phyloP scores from a whole-genome alignment of 2,329 filamentous ascomycete genomes.

The Fusarium nelsonii region DNA sequence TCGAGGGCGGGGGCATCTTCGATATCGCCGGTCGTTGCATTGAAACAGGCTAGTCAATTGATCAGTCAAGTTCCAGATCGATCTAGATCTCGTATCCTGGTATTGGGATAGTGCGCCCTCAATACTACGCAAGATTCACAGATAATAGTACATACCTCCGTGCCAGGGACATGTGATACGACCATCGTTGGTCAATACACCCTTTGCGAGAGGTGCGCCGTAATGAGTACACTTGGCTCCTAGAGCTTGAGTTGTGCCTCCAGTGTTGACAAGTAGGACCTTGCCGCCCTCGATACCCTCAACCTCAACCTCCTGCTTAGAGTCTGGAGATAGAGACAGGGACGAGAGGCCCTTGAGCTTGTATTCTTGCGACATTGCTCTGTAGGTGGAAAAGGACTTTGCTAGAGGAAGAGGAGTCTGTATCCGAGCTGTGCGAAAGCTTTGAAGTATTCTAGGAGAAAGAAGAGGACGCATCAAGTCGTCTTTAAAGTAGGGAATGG shows the following conservation, averaged over 20 bases:
- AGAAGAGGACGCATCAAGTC: constrained; percentile 35
- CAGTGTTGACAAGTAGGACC: constrained; percentile 84
- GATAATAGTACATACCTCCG: constrained; percentile 74
- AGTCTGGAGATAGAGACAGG: constrained; percentile 79
- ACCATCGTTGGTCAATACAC: constrained; percentile 84
- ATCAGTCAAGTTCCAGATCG: constrained; percentile 12
- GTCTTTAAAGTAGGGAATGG: constrained; percentile 15
- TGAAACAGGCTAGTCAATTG: constrained; percentile 82
- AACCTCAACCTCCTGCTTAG: constrained; percentile 90
- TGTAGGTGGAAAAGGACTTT: constrained; percentile 45
- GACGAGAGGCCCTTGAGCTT: constrained; percentile 82
- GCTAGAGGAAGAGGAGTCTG: constrained; percentile 24
- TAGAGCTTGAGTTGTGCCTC: constrained; percentile 81
- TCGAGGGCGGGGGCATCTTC: constrained; percentile 95
- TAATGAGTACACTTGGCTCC: constrained; percentile 92
- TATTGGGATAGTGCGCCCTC: not conserved
- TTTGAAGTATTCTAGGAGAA: constrained; percentile 24
- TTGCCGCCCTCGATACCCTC: constrained; percentile 90
- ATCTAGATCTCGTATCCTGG: not conserved
- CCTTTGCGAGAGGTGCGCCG: constrained; percentile 88
- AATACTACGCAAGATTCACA: not conserved
- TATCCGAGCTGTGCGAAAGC: constrained; percentile 27
- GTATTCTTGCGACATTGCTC: constrained; percentile 68
- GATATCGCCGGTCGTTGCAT: constrained; percentile 87
- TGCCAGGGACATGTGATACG: constrained; percentile 96